These are phyloP conservation scores for Termitomyces sp. DNA, from an alignment of 768 basidiomycete genomes.

Conservation along the genomic window DNA sequence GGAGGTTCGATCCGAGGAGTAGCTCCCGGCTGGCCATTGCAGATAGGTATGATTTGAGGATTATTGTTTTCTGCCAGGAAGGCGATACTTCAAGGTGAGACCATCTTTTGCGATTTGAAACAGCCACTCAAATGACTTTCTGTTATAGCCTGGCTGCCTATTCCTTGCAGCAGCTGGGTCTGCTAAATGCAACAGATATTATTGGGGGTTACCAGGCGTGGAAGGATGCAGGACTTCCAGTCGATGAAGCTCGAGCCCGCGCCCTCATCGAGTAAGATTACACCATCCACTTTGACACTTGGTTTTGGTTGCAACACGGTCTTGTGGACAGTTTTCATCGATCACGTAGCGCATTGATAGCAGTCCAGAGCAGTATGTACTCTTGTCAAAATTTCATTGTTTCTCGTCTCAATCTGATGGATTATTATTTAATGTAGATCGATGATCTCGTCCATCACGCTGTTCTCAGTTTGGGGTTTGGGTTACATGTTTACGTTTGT, in stretches of 20 bases:
- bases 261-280: background rate
- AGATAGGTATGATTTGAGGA: conserved; percentile 69
- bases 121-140: background rate
- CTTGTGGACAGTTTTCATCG: too few species aligned
- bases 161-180: conserved; percentile 63
- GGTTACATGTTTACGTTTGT: too few species aligned
- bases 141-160: conserved; percentile 59
- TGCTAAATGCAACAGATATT: conserved; percentile 74
- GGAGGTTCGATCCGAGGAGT: conserved; percentile 73
- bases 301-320: too few species aligned
- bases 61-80: conserved; percentile 75
- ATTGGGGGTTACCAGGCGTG: conserved; percentile 73
- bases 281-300: too few species aligned
- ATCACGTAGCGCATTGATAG: too few species aligned
- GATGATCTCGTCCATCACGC: too few species aligned
- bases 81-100: conserved; percentile 63
- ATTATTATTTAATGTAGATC: too few species aligned
- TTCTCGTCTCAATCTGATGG: too few species aligned
- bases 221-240: conserved; percentile 65
- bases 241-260: conserved; percentile 24
- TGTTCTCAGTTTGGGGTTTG: too few species aligned
- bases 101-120: background rate
- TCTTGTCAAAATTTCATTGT: too few species aligned
- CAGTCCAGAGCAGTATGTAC: too few species aligned
- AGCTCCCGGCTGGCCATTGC: conserved; percentile 58